Percentiles rank a stretch among this genome's conserved stretches.
Evolutionary conservation across 2,329 filamentous ascomycete genomes (phyloP).

Genomic region (Colletotrichum sp.): DNA sequence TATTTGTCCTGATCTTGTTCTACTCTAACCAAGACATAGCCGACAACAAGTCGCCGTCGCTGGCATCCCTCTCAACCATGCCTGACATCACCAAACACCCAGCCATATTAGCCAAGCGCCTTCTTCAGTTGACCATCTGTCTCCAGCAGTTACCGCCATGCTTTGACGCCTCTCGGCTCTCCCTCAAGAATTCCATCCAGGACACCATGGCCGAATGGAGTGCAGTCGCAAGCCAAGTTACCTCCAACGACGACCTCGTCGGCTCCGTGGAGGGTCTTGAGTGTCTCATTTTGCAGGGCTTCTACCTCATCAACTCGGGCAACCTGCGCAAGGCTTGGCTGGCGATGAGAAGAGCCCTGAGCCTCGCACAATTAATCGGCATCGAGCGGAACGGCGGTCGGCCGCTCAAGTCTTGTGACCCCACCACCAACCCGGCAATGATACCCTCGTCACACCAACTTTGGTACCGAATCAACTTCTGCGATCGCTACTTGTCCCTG

Average conservation of each 20-base stretch:
- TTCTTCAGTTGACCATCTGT: conserved; percentile 50
- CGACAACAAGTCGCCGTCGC: conserved; percentile 33
- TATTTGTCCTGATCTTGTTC: conserved; percentile 30
- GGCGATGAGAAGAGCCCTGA: conserved; percentile 52
- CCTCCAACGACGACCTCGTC: conserved; percentile 56
- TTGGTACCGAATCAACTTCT: conserved; percentile 55
- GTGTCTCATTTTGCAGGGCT: conserved; percentile 51
- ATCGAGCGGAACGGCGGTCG: conserved; percentile 40
- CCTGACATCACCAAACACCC: conserved; percentile 48
- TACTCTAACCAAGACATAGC: conserved; percentile 33
- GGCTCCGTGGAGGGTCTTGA: conserved; percentile 59
- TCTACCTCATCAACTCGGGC: conserved; percentile 58
- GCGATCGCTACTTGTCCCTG: conserved; percentile 56
- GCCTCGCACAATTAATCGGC: conserved; percentile 56
- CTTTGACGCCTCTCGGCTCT: conserved; percentile 31
- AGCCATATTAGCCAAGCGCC: conserved; percentile 48
- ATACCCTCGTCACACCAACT: conserved; percentile 28
- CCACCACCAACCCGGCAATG: conserved; percentile 33
- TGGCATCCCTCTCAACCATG: conserved; percentile 26
- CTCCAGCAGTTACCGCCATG: conserved; percentile 49
- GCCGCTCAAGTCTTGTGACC: conserved; percentile 43
- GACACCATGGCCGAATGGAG: conserved; percentile 37
- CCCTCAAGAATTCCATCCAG: conserved; percentile 25
- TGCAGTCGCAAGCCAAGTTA: conserved; percentile 43
- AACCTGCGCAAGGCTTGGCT: conserved; percentile 62